phyloP scores from a whole-genome alignment of 2,329 filamentous ascomycete genomes.

The Clarireedia hainanense region DNA sequence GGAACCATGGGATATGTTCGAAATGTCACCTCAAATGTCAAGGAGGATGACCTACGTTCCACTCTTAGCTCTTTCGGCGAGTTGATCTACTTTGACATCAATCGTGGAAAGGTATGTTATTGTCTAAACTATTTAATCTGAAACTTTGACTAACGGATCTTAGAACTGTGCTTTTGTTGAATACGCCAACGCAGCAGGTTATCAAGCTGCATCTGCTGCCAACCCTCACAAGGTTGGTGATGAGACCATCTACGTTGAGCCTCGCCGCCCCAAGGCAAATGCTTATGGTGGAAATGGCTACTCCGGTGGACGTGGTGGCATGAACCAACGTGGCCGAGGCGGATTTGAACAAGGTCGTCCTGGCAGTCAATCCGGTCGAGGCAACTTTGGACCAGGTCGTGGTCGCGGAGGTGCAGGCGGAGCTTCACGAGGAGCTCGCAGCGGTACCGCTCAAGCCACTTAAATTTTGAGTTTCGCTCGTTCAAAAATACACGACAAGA shows the following conservation, averaged over 20 bases:
- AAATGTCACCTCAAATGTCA: slow-evolving; percentile 86
- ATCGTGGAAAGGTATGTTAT: slow-evolving; percentile 67
- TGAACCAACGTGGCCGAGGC: slow-evolving; percentile 57
- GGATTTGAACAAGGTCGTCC: slow-evolving; percentile 52
- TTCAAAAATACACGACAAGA: background rate
- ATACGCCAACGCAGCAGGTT: slow-evolving; percentile 73
- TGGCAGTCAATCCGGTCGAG: slow-evolving; percentile 20
- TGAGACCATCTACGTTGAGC: slow-evolving; percentile 79
- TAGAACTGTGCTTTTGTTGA: slow-evolving; percentile 97
- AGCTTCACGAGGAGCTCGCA: slow-evolving; percentile 50
- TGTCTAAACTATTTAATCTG: background rate
- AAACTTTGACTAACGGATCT: slow-evolving; percentile 11
- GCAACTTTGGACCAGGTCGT: slow-evolving; percentile 40
- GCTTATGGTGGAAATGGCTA: slow-evolving; percentile 65
- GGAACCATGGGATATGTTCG: slow-evolving; percentile 85
- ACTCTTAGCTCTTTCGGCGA: slow-evolving; percentile 66
- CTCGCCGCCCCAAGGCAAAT: slow-evolving; percentile 69
- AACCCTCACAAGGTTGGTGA: slow-evolving; percentile 82
- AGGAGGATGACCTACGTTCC: slow-evolving; percentile 62
- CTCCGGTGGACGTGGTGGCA: slow-evolving; percentile 52
- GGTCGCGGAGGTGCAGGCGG: slow-evolving; percentile 58
- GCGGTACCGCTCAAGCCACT: slow-evolving; percentile 29
- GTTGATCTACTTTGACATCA: slow-evolving; percentile 67
- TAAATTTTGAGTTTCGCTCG: background rate
- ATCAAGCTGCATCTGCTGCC: slow-evolving; percentile 71